These are phyloP conservation scores for Trichoderma arundinaceum DNA, from an alignment of 2,329 filamentous ascomycete species.

Conservation along the genomic window DNA sequence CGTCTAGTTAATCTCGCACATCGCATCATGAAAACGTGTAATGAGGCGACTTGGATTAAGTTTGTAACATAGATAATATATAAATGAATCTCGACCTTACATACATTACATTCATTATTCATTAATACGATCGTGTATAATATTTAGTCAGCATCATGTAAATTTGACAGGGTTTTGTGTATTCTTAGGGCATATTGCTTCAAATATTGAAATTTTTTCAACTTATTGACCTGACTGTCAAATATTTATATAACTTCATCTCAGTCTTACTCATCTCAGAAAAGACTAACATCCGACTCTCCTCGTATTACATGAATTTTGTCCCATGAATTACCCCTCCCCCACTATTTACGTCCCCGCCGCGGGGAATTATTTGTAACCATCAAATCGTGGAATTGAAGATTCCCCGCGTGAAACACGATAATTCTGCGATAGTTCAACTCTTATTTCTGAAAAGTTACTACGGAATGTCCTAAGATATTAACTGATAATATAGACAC, in stretches of 20 bases:
- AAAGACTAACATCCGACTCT: background rate
- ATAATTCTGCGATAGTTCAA: background rate
- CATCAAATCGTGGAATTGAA: background rate
- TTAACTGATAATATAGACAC: background rate
- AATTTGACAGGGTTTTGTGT: too few species aligned
- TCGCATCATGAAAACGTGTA: background rate
- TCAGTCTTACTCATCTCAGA: background rate
- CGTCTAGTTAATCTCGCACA: background rate
- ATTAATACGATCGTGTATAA: too few species aligned
- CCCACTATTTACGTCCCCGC: background rate
- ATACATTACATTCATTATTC: too few species aligned
- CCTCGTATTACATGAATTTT: too few species aligned
- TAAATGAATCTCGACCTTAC: too few species aligned
- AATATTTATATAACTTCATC: background rate
- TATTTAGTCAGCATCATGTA: too few species aligned
- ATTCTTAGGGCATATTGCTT: too few species aligned
- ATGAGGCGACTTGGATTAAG: too few species aligned
- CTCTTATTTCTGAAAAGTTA: background rate
- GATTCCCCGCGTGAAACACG: background rate
- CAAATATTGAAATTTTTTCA: too few species aligned
- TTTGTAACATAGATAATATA: too few species aligned
- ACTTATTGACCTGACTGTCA: too few species aligned
- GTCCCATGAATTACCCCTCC: constrained; percentile 11
- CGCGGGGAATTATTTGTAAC: background rate
- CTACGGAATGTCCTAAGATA: background rate